phyloP scores from a whole-genome alignment of 140 eudicot species.

The Anethum foeniculum region DNA sequence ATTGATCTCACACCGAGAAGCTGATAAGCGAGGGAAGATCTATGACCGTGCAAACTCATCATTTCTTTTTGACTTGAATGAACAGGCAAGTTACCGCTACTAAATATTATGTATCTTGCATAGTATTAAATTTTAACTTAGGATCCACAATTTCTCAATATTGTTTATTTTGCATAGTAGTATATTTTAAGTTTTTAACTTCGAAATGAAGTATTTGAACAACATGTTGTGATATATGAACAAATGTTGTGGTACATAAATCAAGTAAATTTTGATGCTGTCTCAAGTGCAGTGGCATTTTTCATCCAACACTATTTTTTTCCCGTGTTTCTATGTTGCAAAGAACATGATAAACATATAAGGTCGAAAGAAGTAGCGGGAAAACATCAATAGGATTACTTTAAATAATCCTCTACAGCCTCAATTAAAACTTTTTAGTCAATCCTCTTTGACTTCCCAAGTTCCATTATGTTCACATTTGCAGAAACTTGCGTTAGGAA shows the following conservation, averaged over 20 bases:
- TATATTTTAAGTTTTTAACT: not conserved
- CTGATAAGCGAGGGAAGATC: constrained; percentile 96
- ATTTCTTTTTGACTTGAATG: constrained; percentile 86
- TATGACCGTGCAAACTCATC: constrained; percentile 90
- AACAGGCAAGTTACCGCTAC: constrained; percentile 52
- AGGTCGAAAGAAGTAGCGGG: not conserved
- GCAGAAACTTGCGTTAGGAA: not conserved
- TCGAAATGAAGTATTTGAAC: not conserved
- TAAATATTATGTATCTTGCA: not conserved
- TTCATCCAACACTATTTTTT: not conserved
- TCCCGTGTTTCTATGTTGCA: not conserved
- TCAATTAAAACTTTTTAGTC: not conserved
- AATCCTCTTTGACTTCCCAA: not conserved
- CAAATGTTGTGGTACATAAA: not conserved
- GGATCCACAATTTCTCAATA: not conserved
- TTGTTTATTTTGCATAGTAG: not conserved
- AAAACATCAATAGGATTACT: not conserved
- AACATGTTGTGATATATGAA: not conserved
- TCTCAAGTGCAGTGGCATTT: not conserved
- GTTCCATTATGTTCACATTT: not conserved
- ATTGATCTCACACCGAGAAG: constrained; percentile 91
- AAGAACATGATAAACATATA: not conserved
- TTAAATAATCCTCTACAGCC: not conserved
- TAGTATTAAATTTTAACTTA: no score
- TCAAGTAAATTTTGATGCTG: not conserved